Percentiles rank a stretch among this genome's conserved stretches.
phyloP scores from a whole-genome alignment of 352 stramenopile species.

The Pythium plurisporium region DNA sequence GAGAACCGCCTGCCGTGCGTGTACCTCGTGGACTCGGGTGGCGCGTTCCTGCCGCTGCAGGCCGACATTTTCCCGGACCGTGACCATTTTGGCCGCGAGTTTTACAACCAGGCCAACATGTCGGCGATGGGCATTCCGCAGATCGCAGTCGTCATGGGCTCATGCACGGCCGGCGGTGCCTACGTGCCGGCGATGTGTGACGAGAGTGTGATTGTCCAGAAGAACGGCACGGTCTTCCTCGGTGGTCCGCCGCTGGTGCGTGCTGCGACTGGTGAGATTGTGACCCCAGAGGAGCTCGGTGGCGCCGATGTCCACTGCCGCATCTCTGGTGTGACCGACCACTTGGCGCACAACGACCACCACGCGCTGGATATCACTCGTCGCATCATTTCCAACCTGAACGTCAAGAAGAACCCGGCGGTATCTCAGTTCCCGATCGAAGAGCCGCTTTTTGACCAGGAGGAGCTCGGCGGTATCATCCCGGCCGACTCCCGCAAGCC shows the following conservation, averaged over 20 bases:
- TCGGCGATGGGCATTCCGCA: conserved; percentile 93
- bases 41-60: conserved; percentile 95
- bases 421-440: conserved; percentile 70
- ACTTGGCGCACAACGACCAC: conserved; percentile 94
- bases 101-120: conserved; percentile 99
- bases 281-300: conserved; percentile 94
- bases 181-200: conserved; percentile 98
- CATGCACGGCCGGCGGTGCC: conserved; percentile 95
- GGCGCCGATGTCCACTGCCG: conserved; percentile 90
- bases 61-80: conserved; percentile 97
- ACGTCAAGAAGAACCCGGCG: conserved; percentile 41
- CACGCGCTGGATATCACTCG: conserved; percentile 91
- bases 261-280: conserved; percentile 96
- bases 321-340: conserved; percentile 94
- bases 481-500: conserved; percentile 92
- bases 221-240: conserved; percentile 97
- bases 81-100: conserved; percentile 97
- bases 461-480: conserved; percentile 93
- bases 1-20: conserved; percentile 96
- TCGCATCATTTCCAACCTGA: conserved; percentile 92
- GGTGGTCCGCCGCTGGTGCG: conserved; percentile 97
- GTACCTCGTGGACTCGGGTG: conserved; percentile 95
- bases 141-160: conserved; percentile 97
- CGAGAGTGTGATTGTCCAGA: conserved; percentile 96
- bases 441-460: conserved; percentile 90